Base-by-base conservation (phyloP, 345 rosid species). In the Eucalyptus marginata region DNA sequence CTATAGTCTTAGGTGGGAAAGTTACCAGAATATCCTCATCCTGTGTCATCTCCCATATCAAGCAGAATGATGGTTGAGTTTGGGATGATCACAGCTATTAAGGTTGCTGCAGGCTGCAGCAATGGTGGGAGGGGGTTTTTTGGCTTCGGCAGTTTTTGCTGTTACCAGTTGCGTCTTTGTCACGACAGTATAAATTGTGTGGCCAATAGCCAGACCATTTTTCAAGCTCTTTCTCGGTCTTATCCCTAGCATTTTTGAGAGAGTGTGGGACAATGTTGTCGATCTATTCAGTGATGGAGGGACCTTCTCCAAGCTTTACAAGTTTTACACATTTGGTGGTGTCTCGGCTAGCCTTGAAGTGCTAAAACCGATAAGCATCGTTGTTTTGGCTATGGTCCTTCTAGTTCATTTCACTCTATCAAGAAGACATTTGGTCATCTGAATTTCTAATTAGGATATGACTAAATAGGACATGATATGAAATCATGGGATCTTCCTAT, bases 1-100 rank as follows among this genome's bases (percentile, higher is more conserved):
- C 88, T 93, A 93, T 94, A 96, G 99, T 94, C 95, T 52, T 95
- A 93, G 92, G 96, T 96, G 89, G 98, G 95, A 89, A 96, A 92
- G 91, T 89, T 95, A 87, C 93, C 95, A 17, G 97, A 96, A 90
- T 93, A 92, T 59, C 98, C 98, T 86, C 94, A 95, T 92, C 98
- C 96, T 10, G 93, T 96, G 40, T 99, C 99, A 44, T 97, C 98
- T 89, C 94, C 99, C 81, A 97, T 96, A 91, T 97, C 99, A 84
- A 94, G 99, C 92, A 94, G 98, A 93, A 92, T 96, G 94, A 95
- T 96, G 96, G 98, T 96, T 87, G 99, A 97, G 95, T 93, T 97
- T 87, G 99, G 99, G 88, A 94, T 96, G 98, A 93, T 97, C 89
- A 94, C 99, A 44, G 97, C 98, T 87, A 90, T 94, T 86, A 95